Base-by-base conservation (phyloP, 768 basidiomycete genomes). In the Leucosporidium scottii region DNA sequence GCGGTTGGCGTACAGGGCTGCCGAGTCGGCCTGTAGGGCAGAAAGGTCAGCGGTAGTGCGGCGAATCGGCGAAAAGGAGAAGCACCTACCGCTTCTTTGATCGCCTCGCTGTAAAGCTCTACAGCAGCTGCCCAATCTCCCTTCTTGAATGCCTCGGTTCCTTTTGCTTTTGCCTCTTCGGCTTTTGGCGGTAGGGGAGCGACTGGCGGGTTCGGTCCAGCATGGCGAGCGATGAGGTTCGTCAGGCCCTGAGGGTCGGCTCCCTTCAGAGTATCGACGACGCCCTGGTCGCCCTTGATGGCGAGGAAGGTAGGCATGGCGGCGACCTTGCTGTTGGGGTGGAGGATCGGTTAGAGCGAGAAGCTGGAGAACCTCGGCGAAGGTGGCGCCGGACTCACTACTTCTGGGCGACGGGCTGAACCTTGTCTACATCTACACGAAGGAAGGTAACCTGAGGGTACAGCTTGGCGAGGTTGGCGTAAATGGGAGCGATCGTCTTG, bases 271-370 rank as follows among this genome's bases (percentile, higher is more conserved):
- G 66, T 67, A 3, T 64, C 66, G 63, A 65, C 61, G 21, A 67
- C 61, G 39, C 39, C 39, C 39, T 71, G 53, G n/a, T 64, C 66
- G 0, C n/a, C 13, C 17, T 59, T 56, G 54, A 71, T 68, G 25
- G 67, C 70, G 27, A 71, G 55, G 49, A 72, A 72, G n/a, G 71
- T 72, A 1, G 71, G 71, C 71, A 72, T 72, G 0, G 70, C 70
- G 13, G 59, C 60, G 57, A 71, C 50, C 31, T 67, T 25, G 50
- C 44, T 64, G 59, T 15, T 60, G 49, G 1, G 57, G 23, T 23
- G 23, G n/a, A 44, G 15, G 18, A 17, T 25, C 36, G 23, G 6
- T n/a, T 28, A 21, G 57, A 0, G 15, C 8, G n/a, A 10, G 36
- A 44, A 13, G 23, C 6, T 2, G 8, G 15, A 44, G 39, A 44